Evolutionary conservation across 2,329 filamentous ascomycete genomes (phyloP), one percentile per base, ranked within the genome.

Genomic region (Aspergillus pseudonomiae): DNA sequence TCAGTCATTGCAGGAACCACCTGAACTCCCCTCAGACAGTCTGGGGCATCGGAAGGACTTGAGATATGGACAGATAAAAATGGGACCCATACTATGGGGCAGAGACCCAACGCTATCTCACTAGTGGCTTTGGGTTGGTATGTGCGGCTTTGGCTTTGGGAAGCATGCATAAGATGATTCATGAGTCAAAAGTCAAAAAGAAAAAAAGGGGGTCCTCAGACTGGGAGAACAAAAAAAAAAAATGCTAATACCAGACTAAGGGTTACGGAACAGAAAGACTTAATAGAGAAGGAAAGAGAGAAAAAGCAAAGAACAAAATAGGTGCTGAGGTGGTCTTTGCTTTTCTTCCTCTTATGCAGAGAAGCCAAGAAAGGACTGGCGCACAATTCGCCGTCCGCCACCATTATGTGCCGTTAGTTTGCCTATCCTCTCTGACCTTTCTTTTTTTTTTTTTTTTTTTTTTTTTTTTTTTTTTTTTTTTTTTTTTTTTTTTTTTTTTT

Each of bases 61-160:
- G 32, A 52, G 48, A 52, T 32, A 53, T 48, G 39, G 53, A 9
- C 32, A 52, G 34, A 53, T 36, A 28, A 53, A 59, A 50, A n/a
- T n/a, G 45, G 46, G 46, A n/a, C 34, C 57, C 36, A 34, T 45
- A 50, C 10, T 39, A 59, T 53, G 57, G 45, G 45, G 32, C 43
- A 53, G 34, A 36, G 57, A 52, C 41, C 30, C 43, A 43, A 36
- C 34, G 32, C 60, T 59, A 65, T 67, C 64, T 63, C 60, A 64
- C 63, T 67, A 67, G 67, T 67, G 68, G 69, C 65, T 63, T 30
- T 41, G 32, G 28, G 50, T 62, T 62, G 69, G 65, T 65, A 69
- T 67, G 65, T 70, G 70, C 70, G 69, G 69, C 65, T 65, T 70
- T 69, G 32, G 26, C 24, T 26, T 32, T n/a, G 19, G 45, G 48